Evolutionary conservation across 768 basidiomycete species (phyloP), one percentile per base, ranked within the genome.

Genomic region (Tulasnella sp.): DNA sequence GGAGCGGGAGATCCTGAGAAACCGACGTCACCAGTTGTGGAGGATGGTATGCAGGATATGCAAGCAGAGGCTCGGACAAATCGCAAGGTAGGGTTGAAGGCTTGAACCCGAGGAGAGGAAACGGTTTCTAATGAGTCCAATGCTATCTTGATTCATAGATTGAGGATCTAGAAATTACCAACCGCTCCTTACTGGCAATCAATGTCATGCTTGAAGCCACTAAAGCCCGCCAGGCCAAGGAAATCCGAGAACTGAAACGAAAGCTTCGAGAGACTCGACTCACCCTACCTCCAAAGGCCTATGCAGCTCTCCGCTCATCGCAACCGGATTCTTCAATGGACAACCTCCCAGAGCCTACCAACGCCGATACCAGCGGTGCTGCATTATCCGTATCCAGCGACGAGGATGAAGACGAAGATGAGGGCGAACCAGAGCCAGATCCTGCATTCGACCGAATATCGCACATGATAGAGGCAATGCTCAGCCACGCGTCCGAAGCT

Each of bases 121-220:
- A 42, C 37, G 74, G 78, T 40, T 80, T 72, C 15, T 74, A 39
- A n/a, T 31, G 29, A 19, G 15, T 34, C 54, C 37, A 15, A 25
- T 15, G n/a, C 34, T 11, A 58, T 36, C 34, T 4, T 36, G 29
- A 5, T 8, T 9, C 0, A n/a, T 45, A 97, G 95, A 96, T 97
- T 76, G 93, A 92, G 15, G 94, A 97, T 84, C 86, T 97, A 14
- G 93, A 96, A 83, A 97, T 97, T 80, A 91, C 93, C 7, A 96
- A 94, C 82, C 87, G 88, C 40, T 97, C 94, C 1, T 86, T 97
- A 22, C 76, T 96, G 67, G 89, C 89, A 1, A 94, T 97, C 83
- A 97, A 96, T 80, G 85, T 91, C 1, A 88, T 91, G 22, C 86
- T 97, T 29, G 94, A 97, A 82, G 87, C 89, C 42, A 88, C 89